These are phyloP conservation scores for Dioscorea zingiberensis DNA, from an alignment of 106 monocot species.

Conservation along the genomic window DNA sequence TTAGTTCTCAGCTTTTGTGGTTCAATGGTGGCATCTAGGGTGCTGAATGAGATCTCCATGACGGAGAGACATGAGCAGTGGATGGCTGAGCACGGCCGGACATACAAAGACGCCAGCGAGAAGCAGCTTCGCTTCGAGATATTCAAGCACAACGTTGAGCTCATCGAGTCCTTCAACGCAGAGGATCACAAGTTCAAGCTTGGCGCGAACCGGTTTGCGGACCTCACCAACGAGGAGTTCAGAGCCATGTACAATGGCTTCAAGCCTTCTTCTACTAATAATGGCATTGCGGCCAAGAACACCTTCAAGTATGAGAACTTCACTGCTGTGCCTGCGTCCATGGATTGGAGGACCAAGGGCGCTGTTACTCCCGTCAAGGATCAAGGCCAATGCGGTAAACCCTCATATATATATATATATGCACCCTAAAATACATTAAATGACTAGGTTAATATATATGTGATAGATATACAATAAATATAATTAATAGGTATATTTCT, in stretches of 20 bases:
- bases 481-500: too few relatives aligned
- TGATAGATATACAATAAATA: too few relatives aligned
- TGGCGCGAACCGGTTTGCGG: conserved; percentile 6
- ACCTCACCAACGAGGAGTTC: conserved; percentile 15
- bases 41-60: not conserved
- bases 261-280: too few relatives aligned
- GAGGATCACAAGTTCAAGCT: not conserved
- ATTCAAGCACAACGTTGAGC: conserved; percentile 4
- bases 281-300: too few relatives aligned
- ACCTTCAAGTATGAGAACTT: too few relatives aligned
- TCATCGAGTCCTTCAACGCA: conserved; percentile 6
- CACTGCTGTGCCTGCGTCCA: not conserved
- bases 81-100: conserved; percentile 5
- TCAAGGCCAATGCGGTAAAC: conserved; percentile 14
- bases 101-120: conserved; percentile 4
- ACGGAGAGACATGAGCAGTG: not conserved
- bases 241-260: not conserved
- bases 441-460: too few relatives aligned
- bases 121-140: conserved; percentile 9
- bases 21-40: too few relatives aligned
- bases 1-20: too few relatives aligned
- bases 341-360: conserved; percentile 10
- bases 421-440: too few relatives aligned
- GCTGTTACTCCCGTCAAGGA: conserved; percentile 11
- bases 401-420: too few relatives aligned